Conservation (phyloP, 768 basidiomycete species). For the Rhizopogon salebrosus region DNA sequence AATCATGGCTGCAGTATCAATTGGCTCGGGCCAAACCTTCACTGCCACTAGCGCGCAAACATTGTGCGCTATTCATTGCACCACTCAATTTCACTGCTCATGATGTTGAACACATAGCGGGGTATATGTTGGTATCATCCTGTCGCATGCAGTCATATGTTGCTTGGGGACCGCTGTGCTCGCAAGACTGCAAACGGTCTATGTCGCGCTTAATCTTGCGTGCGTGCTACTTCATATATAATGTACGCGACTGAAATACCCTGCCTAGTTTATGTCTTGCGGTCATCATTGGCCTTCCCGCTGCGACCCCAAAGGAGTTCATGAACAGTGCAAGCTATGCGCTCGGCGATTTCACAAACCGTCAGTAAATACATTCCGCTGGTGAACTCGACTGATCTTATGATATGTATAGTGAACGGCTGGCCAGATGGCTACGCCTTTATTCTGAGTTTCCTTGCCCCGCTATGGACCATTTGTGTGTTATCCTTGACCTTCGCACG, state of each 20-base stretch:
- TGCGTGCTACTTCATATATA: slow-evolving; percentile 28
- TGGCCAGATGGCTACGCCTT: slow-evolving; percentile 48
- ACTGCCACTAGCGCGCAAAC: slow-evolving; percentile 31
- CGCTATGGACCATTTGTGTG: slow-evolving; percentile 42
- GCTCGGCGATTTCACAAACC: slow-evolving; percentile 55
- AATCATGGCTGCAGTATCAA: slow-evolving; percentile 58
- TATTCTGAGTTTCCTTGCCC: slow-evolving; percentile 44
- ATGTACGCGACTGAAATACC: background rate
- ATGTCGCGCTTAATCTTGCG: slow-evolving; percentile 66
- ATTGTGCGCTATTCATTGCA: slow-evolving; percentile 30
- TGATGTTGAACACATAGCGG: slow-evolving; percentile 35
- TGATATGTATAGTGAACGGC: slow-evolving; percentile 24
- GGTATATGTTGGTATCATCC: slow-evolving; percentile 55
- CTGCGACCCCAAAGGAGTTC: slow-evolving; percentile 54
- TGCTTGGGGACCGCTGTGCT: slow-evolving; percentile 61
- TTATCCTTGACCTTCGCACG: background rate
- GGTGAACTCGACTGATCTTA: background rate
- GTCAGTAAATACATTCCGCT: slow-evolving; percentile 26
- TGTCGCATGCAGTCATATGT: slow-evolving; percentile 60
- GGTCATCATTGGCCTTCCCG: slow-evolving; percentile 65
- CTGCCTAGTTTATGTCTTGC: slow-evolving; percentile 50
- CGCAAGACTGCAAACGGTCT: slow-evolving; percentile 71
- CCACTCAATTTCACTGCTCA: slow-evolving; percentile 7
- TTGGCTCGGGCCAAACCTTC: slow-evolving; percentile 39
- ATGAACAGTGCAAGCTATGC: slow-evolving; percentile 58